Evolutionary conservation across 345 rosid genomes (phyloP), one percentile per base, ranked within the genome.

Genomic region (Citrus sp.): DNA sequence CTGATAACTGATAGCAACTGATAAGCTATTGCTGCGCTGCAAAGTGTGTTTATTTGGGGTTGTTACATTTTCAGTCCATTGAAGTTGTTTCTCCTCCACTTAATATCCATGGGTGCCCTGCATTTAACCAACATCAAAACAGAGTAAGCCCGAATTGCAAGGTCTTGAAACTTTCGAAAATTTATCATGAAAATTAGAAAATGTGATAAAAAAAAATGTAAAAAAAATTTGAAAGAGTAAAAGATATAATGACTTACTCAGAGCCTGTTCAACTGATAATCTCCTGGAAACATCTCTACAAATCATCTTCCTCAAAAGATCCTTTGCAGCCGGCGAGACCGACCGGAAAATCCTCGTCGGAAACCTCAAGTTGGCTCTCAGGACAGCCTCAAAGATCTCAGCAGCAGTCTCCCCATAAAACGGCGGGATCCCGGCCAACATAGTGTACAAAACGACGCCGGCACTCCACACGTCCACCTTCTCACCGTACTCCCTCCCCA

Each of bases 391-490:
- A 25, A 94, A 94, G 0, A 96, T 89, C 88, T 89, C 86, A 16
- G 73, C 85, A 9, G 89, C 91, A 6, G 90, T 87, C 74, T 92
- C 98, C 0, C 98, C 95, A 18, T 88, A 80, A 49, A 94, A 96
- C 81, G 97, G 98, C 4, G 91, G 92, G 5, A 86, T 84, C 4
- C 98, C 97, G 0, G 94, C 94, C 30, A 91, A 59, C 95, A 96
- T 84, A 3, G 93, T 82, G 71, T 90, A 96, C 62, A 92, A 38
- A 38, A 91, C 89, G 6, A 94, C 94, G 0, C 99, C 93, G 1
- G 88, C 93, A 58, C 99, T 92, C 98, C 98, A 91, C 61, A 92
- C 84, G 59, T 96, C 98, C 2, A 90, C 93, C 80, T 96, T 93
- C 87, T 90, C 95, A 1, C 82, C 83, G 64, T 92, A 92, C 55